phyloP scores from a whole-genome alignment of 768 basidiomycete genomes.

The Fomitopsis pulvina region DNA sequence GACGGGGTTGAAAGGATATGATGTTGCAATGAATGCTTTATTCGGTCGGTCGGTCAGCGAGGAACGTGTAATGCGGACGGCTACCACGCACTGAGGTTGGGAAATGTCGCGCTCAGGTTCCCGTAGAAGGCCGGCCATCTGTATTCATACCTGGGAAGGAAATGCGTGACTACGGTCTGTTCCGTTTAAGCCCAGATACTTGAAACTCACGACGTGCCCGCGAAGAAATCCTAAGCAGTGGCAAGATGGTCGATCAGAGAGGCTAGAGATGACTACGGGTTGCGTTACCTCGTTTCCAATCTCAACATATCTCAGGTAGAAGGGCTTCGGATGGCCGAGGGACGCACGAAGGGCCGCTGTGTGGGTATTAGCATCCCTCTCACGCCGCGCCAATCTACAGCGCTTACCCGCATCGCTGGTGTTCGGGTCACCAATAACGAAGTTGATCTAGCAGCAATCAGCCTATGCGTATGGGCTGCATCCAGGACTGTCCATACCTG shows the following conservation, averaged over 20 bases:
- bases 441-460: slow-evolving; percentile 40
- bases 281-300: slow-evolving; percentile 50
- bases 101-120: slow-evolving; percentile 41
- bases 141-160: slow-evolving; percentile 34
- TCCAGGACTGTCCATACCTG: slow-evolving; percentile 34
- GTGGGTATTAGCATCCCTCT: too few species aligned
- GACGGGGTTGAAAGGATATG: slow-evolving; percentile 35
- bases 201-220: slow-evolving; percentile 27
- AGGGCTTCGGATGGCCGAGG: slow-evolving; percentile 49
- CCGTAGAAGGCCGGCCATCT: slow-evolving; percentile 46
- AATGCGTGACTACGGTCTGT: not conserved
- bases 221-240: slow-evolving; percentile 34
- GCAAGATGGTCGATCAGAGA: not conserved
- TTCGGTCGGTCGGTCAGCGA: not conserved
- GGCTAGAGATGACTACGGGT: not conserved
- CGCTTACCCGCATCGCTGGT: slow-evolving; percentile 33
- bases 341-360: slow-evolving; percentile 47
- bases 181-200: too few species aligned
- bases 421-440: slow-evolving; percentile 46
- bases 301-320: slow-evolving; percentile 41
- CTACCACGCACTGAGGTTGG: slow-evolving; percentile 38
- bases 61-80: not conserved
- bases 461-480: slow-evolving; percentile 22
- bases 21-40: slow-evolving; percentile 53
- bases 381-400: not conserved